Conservation (phyloP, 257 asterid species). For the Scutellaria baicalensis region DNA sequence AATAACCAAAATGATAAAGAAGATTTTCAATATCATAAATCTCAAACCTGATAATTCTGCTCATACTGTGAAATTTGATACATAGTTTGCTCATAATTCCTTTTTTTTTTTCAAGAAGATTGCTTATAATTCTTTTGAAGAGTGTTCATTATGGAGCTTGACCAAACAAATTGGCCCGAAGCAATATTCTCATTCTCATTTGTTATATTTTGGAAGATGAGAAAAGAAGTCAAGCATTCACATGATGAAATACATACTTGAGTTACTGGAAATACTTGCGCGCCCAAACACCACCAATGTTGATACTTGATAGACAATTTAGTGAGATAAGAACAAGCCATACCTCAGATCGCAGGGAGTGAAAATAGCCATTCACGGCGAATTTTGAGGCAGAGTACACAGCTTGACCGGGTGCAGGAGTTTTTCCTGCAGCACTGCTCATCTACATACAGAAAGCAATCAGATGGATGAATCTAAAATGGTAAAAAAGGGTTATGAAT, state of each 20-base stretch:
- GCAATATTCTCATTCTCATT: not conserved
- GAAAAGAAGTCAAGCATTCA: not conserved
- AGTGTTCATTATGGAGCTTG: not conserved
- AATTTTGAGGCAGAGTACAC: constrained; percentile 88
- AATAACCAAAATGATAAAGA: constrained; percentile 2
- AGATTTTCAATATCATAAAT: not conserved
- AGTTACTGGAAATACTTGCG: not conserved
- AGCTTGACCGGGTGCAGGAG: constrained; percentile 97
- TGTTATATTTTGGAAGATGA: not conserved
- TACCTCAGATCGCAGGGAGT: constrained; percentile 95
- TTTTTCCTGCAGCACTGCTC: constrained; percentile 99
- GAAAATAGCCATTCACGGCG: constrained; percentile 88
- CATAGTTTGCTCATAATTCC: not conserved
- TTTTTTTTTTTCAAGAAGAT: not conserved
- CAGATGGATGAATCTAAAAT: constrained; percentile 5
- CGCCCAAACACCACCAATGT: not conserved
- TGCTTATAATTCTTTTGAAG: not conserved
- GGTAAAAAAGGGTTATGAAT: not conserved
- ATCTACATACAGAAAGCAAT: constrained; percentile 42
- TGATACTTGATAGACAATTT: not conserved
- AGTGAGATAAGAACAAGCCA: not conserved
- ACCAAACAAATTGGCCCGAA: not conserved
- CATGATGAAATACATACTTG: not conserved
- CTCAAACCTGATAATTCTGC: not conserved
- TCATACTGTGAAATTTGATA: not conserved